Percentiles rank a stretch among this genome's conserved stretches.
Evolutionary conservation across 352 stramenopile species (phyloP).

Genomic region (Phytophthora agathidicida): DNA sequence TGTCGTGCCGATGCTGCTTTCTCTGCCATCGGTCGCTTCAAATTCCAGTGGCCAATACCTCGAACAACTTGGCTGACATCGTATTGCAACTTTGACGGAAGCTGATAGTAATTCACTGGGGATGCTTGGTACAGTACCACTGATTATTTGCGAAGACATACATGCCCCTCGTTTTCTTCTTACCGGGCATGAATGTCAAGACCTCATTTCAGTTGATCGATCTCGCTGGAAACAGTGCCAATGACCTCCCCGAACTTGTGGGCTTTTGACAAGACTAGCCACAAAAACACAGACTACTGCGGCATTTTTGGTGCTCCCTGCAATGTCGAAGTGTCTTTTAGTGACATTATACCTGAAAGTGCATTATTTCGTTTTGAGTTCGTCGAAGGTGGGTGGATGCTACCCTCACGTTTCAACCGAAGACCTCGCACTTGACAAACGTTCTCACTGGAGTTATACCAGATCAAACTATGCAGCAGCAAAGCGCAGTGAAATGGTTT

Average conservation of each 20-base stretch:
- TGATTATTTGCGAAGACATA: constrained; percentile 83
- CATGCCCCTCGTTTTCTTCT: constrained; percentile 85
- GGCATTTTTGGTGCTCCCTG: constrained; percentile 49
- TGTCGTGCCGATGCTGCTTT: constrained; percentile 63
- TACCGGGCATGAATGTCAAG: constrained; percentile 16
- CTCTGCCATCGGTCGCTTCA: constrained; percentile 29
- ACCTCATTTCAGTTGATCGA: constrained; percentile 57
- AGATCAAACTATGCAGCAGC: constrained; percentile 9
- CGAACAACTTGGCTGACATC: constrained; percentile 22
- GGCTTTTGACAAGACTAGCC: constrained; percentile 10
- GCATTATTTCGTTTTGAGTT: neutral
- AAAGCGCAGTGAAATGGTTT: neutral
- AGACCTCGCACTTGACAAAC: constrained; percentile 52
- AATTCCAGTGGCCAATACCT: neutral
- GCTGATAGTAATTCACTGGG: constrained; percentile 3
- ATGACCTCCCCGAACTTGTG: constrained; percentile 18
- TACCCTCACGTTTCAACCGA: constrained; percentile 66
- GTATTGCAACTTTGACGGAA: constrained; percentile 37
- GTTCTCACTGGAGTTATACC: constrained; percentile 53
- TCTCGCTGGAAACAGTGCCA: constrained; percentile 39
- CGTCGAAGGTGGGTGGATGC: constrained; percentile 45
- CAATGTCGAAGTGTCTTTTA: constrained; percentile 50
- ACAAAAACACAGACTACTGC: neutral
- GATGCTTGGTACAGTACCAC: constrained; percentile 22
- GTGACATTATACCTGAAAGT: constrained; percentile 17